Base-by-base conservation (phyloP, 2,329 filamentous ascomycete species). In the Cyphellophora europaea region DNA sequence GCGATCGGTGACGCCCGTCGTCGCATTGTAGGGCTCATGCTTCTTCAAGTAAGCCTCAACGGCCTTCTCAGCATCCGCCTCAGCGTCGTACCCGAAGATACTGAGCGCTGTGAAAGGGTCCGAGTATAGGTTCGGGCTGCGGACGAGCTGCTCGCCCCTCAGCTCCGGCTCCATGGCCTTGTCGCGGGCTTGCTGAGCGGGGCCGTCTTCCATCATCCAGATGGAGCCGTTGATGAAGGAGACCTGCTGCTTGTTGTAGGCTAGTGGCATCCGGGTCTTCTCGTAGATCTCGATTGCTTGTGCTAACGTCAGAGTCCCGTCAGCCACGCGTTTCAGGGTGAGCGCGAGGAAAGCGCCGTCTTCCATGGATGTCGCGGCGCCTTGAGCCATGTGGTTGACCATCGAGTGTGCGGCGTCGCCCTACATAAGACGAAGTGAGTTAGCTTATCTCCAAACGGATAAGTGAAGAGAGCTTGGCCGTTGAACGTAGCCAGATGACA, bases 371-470 rank as follows among this genome's bases (percentile, higher is more conserved):
- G 57, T 64, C 17, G 60, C 61, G 10, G 60, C 61, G 2, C 61
- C 61, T 44, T 65, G 61, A 2, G 60, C 60, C 41, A 63, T 60
- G 41, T 65, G 59, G 37, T 63, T 60, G 11, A 56, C 51, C 61
- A 64, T 65, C 19, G 46, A 54, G 44, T 61, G n/a, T n/a, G n/a
- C n/a, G n/a, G n/a, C n/a, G n/a, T n/a, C n/a, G n/a, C n/a, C n/a
- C n/a, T n/a, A n/a, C n/a, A n/a, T n/a, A n/a, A n/a, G n/a, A n/a
- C n/a, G n/a, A n/a, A n/a, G n/a, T n/a, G n/a, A n/a, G n/a, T n/a
- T n/a, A n/a, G n/a, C n/a, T n/a, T n/a, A n/a, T n/a, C n/a, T n/a
- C n/a, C n/a, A n/a, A n/a, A n/a, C n/a, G n/a, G n/a, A n/a, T n/a
- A n/a, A n/a, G n/a, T n/a, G n/a, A n/a, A n/a, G n/a, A n/a, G n/a